Percentiles rank a stretch among this genome's conserved stretches.
Conservation (phyloP, 305 asterid species). For the Fraxinus baroniana region DNA sequence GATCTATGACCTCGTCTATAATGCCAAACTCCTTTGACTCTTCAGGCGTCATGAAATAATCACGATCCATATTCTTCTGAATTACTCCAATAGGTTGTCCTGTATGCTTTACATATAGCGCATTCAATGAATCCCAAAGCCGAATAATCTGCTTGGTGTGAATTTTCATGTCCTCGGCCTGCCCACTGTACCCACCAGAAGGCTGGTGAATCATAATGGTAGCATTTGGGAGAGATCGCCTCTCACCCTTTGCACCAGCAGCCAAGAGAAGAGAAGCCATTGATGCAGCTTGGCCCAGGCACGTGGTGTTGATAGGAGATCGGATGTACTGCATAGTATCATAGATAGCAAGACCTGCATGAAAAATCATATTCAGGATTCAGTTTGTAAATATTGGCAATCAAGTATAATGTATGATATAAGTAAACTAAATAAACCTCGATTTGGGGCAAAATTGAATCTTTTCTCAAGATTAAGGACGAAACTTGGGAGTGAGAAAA, state of each 20-base stretch:
- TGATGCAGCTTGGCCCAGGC: conserved; percentile 97
- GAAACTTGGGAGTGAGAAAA: neutral
- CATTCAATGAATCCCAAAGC: conserved; percentile 78
- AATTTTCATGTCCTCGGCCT: conserved; percentile 82
- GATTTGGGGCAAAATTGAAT: neutral
- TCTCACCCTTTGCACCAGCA: conserved; percentile 94
- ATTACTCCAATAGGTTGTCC: conserved; percentile 68
- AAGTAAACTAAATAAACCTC: neutral
- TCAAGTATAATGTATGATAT: neutral
- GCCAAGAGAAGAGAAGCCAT: conserved; percentile 97
- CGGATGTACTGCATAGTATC: conserved; percentile 95
- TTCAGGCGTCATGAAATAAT: conserved; percentile 84
- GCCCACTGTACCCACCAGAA: conserved; percentile 93
- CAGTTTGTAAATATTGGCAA: neutral
- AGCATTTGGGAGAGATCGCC: conserved; percentile 87
- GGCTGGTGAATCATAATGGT: conserved; percentile 94
- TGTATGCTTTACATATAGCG: conserved; percentile 73
- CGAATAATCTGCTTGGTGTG: conserved; percentile 88
- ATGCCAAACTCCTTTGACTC: conserved; percentile 94
- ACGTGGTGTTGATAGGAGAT: conserved; percentile 82
- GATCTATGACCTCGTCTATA: conserved; percentile 83
- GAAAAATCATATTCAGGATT: neutral
- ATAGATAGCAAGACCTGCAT: conserved; percentile 89
- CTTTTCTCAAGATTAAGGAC: neutral
- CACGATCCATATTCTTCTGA: conserved; percentile 83